Evolutionary conservation across 2,329 filamentous ascomycete species (phyloP).

Genomic region (Aspergillus carbonarius): DNA sequence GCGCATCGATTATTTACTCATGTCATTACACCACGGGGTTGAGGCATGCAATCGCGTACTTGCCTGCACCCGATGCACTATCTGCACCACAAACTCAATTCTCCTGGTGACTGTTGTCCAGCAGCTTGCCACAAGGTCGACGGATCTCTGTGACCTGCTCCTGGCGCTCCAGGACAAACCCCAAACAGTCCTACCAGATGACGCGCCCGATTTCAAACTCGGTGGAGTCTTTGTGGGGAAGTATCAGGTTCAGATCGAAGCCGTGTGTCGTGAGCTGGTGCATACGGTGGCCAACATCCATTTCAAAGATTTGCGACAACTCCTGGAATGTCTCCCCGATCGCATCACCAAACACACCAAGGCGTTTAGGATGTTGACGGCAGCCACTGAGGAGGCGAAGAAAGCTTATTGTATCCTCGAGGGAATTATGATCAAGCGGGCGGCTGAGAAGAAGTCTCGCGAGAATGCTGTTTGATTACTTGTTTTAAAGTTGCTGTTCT

Average conservation of each 20-base stretch:
- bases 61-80: not conserved
- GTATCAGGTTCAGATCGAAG: not conserved
- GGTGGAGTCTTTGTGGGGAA: not conserved
- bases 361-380: not conserved
- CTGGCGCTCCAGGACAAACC: not conserved
- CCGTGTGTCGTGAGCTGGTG: not conserved
- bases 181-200: not conserved
- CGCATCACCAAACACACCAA: not conserved
- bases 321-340: not conserved
- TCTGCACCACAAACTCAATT: constrained; percentile 1
- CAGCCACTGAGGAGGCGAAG: not conserved
- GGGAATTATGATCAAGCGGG: not conserved
- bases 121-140: not conserved
- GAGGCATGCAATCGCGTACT: not conserved
- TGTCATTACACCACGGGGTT: not conserved
- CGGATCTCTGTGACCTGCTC: not conserved
- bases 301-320: not conserved
- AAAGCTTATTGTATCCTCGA: not conserved
- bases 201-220: not conserved
- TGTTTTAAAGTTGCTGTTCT: not conserved
- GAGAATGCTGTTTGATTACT: not conserved
- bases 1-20: not conserved
- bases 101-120: not conserved
- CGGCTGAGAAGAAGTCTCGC: not conserved
- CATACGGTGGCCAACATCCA: not conserved